Conservation (phyloP, 768 basidiomycete species). For the Pleurotus sapidus region DNA sequence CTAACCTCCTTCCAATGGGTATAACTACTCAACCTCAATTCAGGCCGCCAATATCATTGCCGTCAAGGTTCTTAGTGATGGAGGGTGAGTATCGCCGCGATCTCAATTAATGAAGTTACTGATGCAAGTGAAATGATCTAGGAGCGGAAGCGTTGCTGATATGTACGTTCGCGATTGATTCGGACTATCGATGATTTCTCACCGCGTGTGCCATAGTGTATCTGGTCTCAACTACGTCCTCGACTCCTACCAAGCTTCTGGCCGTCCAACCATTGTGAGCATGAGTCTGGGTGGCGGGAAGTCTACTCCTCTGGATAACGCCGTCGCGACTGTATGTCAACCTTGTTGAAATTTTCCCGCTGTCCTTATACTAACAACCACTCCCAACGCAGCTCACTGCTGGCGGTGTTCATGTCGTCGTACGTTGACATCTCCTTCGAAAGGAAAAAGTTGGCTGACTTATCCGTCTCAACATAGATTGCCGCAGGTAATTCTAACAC, state of each 20-base stretch:
- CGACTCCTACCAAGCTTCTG: constrained; percentile 14
- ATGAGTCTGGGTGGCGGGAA: constrained; percentile 33
- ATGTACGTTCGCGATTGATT: constrained; percentile 16
- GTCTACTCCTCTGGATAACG: constrained; percentile 25
- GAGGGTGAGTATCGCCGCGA: constrained; percentile 19
- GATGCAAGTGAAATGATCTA: neutral
- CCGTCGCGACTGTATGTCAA: constrained; percentile 23
- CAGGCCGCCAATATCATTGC: constrained; percentile 29
- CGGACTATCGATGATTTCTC: neutral
- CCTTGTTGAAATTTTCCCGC: neutral
- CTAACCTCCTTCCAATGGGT: neutral
- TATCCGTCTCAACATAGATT: neutral
- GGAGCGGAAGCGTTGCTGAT: constrained; percentile 17
- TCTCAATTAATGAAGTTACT: neutral
- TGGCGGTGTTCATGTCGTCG: constrained; percentile 28
- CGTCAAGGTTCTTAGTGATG: constrained; percentile 38
- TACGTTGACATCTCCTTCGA: neutral
- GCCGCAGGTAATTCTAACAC: constrained; percentile 33
- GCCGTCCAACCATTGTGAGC: constrained; percentile 29
- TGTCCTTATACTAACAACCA: neutral
- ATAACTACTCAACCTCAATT: constrained; percentile 13
- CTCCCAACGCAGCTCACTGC: constrained; percentile 18
- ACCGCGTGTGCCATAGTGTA: constrained; percentile 16
- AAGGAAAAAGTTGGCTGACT: neutral
- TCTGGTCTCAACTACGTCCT: constrained; percentile 30